These are phyloP conservation scores for Suillus cothurnatus DNA, from an alignment of 768 basidiomycete species.

Conservation along the genomic window DNA sequence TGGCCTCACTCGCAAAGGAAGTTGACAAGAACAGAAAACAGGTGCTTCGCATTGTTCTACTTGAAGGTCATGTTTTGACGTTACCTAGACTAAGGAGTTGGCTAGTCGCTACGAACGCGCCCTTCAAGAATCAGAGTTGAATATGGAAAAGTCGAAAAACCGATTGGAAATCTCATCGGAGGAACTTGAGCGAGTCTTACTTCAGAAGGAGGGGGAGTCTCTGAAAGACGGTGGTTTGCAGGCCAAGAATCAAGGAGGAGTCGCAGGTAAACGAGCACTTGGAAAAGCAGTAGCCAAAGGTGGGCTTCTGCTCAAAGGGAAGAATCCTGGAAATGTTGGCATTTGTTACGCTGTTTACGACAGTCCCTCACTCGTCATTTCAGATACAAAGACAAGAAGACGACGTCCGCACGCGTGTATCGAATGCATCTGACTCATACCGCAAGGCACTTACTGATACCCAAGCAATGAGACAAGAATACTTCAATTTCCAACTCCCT, in stretches of 20 bases:
- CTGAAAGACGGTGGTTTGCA: slow-evolving; percentile 79
- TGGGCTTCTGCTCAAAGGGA: slow-evolving; percentile 86
- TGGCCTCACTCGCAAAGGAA: slow-evolving; percentile 81
- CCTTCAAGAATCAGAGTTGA: slow-evolving; percentile 82
- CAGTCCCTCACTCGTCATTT: slow-evolving; percentile 14
- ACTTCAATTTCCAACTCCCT: slow-evolving; percentile 96
- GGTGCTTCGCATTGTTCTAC: slow-evolving; percentile 42
- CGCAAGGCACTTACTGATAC: slow-evolving; percentile 89
- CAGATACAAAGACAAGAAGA: slow-evolving; percentile 94
- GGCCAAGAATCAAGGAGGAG: slow-evolving; percentile 55
- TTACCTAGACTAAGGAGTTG: slow-evolving; percentile 84
- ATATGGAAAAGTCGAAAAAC: slow-evolving; percentile 86
- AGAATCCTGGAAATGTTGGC: slow-evolving; percentile 83
- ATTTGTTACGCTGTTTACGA: slow-evolving; percentile 19
- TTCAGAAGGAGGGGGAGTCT: slow-evolving; percentile 95
- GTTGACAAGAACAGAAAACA: slow-evolving; percentile 94
- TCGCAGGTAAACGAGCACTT: slow-evolving; percentile 76
- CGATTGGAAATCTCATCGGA: slow-evolving; percentile 90
- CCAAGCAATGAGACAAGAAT: slow-evolving; percentile 91
- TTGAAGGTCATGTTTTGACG: slow-evolving; percentile 12
- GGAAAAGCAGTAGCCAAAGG: slow-evolving; percentile 94
- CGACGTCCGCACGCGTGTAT: slow-evolving; percentile 86
- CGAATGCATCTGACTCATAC: slow-evolving; percentile 83
- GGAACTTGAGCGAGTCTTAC: slow-evolving; percentile 87
- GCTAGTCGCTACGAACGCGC: slow-evolving; percentile 86